A percentile compares a stretch with the other conserved stretches of the same genome.
These are phyloP conservation scores for Solanum hybrid DNA, from an alignment of 305 asterid genomes.

Conservation along the genomic window DNA sequence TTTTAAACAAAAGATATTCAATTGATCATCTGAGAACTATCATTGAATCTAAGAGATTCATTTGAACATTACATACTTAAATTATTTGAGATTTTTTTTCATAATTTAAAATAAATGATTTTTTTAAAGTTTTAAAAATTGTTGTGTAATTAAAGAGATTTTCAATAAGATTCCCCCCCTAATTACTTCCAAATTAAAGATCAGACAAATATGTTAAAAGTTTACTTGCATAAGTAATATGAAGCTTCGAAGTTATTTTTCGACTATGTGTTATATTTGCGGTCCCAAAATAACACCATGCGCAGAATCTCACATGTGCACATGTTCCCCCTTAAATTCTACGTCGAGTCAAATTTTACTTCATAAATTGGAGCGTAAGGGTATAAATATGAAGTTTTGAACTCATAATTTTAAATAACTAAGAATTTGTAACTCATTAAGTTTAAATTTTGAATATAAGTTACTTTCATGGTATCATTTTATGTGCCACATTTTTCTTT, in stretches of 20 bases:
- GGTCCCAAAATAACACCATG: not conserved
- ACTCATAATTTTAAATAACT: not conserved
- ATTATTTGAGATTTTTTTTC: not conserved
- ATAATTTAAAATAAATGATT: too few relatives aligned
- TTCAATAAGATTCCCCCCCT: not conserved
- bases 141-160: not conserved
- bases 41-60: not conserved
- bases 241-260: not conserved
- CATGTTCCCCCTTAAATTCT: not conserved
- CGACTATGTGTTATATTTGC: not conserved
- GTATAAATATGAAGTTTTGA: not conserved
- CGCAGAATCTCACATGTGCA: not conserved
- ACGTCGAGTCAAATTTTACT: not conserved
- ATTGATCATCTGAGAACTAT: not conserved
- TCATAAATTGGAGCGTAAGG: not conserved
- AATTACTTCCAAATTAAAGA: not conserved
- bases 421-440: not conserved
- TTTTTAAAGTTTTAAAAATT: too few relatives aligned
- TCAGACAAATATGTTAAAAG: not conserved
- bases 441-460: not conserved
- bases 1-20: too few relatives aligned
- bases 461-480: not conserved
- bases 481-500: not conserved
- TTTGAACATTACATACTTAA: not conserved
- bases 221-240: not conserved